phyloP scores from a whole-genome alignment of 2,329 filamentous ascomycete species.

The Pseudogymnoascus pannorum region DNA sequence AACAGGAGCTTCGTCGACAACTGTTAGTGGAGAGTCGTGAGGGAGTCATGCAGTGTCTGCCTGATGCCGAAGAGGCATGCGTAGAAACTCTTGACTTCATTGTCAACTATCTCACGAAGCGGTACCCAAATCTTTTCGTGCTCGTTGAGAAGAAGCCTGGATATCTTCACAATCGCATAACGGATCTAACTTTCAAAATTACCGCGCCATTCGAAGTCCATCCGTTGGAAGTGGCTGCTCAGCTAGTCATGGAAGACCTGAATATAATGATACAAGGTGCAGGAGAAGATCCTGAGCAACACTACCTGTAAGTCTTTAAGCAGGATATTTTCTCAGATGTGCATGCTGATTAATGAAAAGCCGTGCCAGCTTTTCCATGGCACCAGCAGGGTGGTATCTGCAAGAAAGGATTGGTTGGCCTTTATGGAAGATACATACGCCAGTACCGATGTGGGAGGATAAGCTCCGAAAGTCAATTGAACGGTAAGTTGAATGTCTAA shows the following conservation, averaged over 20 bases:
- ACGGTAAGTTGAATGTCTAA: slow-evolving; percentile 28
- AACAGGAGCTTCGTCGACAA: slow-evolving; percentile 34
- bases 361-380: slow-evolving; percentile 41
- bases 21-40: slow-evolving; percentile 33
- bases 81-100: slow-evolving; percentile 40
- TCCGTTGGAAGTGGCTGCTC: slow-evolving; percentile 41
- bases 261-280: slow-evolving; percentile 38
- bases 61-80: slow-evolving; percentile 37
- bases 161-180: slow-evolving; percentile 35
- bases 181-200: slow-evolving; percentile 34
- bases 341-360: slow-evolving; percentile 31
- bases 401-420: slow-evolving; percentile 40
- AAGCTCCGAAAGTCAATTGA: slow-evolving; percentile 35
- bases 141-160: slow-evolving; percentile 18
- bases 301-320: slow-evolving; percentile 17
- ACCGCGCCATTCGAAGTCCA: slow-evolving; percentile 27
- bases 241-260: slow-evolving; percentile 43
- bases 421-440: slow-evolving; percentile 37
- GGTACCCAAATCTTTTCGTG: slow-evolving; percentile 36
- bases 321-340: no score
- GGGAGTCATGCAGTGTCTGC: slow-evolving; percentile 37
- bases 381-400: slow-evolving; percentile 43
- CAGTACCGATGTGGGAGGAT: slow-evolving; percentile 41
- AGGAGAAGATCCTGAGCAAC: slow-evolving; percentile 28
- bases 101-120: slow-evolving; percentile 35